Evolutionary conservation across 495 filamentous ascomycete species (phyloP).

Genomic region (Trichocladium uniseriatum): DNA sequence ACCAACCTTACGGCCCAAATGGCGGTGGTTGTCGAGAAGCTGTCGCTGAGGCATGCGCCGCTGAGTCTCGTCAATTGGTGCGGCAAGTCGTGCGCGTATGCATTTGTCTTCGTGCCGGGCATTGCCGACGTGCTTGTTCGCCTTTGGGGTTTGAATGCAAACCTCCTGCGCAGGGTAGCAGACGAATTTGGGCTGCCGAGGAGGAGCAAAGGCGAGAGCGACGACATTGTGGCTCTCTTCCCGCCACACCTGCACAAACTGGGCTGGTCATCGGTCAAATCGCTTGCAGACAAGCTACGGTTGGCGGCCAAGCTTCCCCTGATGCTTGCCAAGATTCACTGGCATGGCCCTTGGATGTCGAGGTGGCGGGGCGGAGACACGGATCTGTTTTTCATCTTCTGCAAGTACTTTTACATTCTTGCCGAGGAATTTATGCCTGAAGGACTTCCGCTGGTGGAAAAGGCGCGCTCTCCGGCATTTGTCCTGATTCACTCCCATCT

Average conservation of each 20-base stretch:
- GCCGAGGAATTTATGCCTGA: constrained; percentile 69
- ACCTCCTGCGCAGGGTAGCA: constrained; percentile 58
- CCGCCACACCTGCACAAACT: constrained; percentile 61
- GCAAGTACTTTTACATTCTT: constrained; percentile 81
- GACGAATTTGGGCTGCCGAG: constrained; percentile 51
- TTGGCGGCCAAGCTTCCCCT: constrained; percentile 58
- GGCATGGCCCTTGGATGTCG: constrained; percentile 77
- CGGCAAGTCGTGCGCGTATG: constrained; percentile 89
- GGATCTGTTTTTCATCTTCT: constrained; percentile 89
- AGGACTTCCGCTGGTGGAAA: constrained; percentile 49
- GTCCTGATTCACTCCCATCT: constrained; percentile 81
- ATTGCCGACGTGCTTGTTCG: constrained; percentile 79
- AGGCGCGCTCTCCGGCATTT: constrained; percentile 68
- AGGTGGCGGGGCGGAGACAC: constrained; percentile 87
- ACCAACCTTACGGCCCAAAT: constrained; percentile 83
- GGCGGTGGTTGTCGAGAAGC: constrained; percentile 80
- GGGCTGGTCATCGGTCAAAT: constrained; percentile 58
- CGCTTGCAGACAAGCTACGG: constrained; percentile 56
- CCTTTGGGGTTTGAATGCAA: constrained; percentile 64
- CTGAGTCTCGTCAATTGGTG: constrained; percentile 86
- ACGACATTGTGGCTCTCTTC: constrained; percentile 60
- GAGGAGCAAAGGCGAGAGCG: constrained; percentile 38
- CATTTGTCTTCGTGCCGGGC: constrained; percentile 90
- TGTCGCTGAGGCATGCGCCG: constrained; percentile 85
- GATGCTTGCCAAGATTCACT: constrained; percentile 61